Evolutionary conservation across 306 rosid genomes (phyloP).

Genomic region (Argentina anserina): DNA sequence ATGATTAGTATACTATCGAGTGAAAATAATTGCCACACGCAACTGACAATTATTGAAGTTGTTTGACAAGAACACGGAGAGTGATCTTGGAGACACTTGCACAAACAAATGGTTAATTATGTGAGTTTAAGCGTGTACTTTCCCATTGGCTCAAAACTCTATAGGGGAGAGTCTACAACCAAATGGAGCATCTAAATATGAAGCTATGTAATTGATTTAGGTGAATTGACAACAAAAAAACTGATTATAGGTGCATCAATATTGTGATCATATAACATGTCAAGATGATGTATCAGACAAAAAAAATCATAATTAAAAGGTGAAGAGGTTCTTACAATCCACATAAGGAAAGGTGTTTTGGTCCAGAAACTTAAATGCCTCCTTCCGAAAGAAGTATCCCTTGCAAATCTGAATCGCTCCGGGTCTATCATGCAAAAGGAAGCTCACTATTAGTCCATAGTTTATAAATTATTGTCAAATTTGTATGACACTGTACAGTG

Average conservation of each 20-base stretch:
- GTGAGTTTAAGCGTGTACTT: background rate
- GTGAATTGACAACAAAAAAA: no score
- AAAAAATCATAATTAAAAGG: no score
- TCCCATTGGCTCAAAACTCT: background rate
- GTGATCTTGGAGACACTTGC: background rate
- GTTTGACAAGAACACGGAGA: background rate
- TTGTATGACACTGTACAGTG: background rate
- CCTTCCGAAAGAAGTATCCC: slow-evolving; percentile 88
- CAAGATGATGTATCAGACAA: no score
- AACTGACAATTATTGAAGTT: background rate
- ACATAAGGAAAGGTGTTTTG: slow-evolving; percentile 53
- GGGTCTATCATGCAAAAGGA: slow-evolving; percentile 48
- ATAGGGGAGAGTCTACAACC: background rate
- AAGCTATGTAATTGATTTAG: background rate
- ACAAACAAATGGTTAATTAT: background rate
- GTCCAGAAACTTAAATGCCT: slow-evolving; percentile 86
- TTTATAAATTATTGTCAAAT: background rate
- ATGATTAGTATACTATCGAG: background rate
- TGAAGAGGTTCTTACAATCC: slow-evolving; percentile 60
- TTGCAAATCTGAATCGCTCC: slow-evolving; percentile 81
- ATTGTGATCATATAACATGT: background rate
- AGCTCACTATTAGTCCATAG: background rate
- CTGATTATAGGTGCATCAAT: background rate
- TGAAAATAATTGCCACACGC: background rate
- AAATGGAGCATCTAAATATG: background rate